Conservation (phyloP, 345 rosid species). For the Euphorbia tirucalli region DNA sequence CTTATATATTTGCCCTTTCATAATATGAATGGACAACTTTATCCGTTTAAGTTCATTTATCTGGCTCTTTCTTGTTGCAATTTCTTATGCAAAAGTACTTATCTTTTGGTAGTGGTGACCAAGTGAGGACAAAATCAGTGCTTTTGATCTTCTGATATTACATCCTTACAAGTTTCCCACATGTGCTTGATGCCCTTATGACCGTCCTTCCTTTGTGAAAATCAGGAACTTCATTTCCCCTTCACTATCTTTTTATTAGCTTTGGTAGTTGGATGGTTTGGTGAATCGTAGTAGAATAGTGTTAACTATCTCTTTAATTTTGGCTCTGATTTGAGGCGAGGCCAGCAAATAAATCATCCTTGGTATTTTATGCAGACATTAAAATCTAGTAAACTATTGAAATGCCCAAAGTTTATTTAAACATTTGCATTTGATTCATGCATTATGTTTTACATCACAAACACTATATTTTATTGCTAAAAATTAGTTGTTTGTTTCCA, state of each 20-base stretch:
- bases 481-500: conserved; percentile 22
- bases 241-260: no score
- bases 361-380: not conserved
- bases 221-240: not conserved
- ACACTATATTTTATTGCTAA: not conserved
- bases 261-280: not conserved
- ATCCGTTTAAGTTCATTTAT: not conserved
- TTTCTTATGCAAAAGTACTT: not conserved
- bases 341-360: not conserved
- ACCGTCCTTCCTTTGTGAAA: not conserved
- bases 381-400: not conserved
- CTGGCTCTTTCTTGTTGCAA: not conserved
- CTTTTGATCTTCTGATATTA: not conserved
- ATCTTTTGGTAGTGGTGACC: not conserved
- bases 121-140: not conserved
- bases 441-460: not conserved
- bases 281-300: not conserved
- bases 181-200: not conserved
- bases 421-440: not conserved
- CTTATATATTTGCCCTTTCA: no score
- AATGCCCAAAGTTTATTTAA: not conserved
- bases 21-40: no score
- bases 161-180: not conserved
- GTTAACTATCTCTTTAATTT: not conserved
- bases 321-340: not conserved